These are phyloP conservation scores for Solanum paucissectum DNA, from an alignment of 257 asterid genomes.

Conservation along the genomic window DNA sequence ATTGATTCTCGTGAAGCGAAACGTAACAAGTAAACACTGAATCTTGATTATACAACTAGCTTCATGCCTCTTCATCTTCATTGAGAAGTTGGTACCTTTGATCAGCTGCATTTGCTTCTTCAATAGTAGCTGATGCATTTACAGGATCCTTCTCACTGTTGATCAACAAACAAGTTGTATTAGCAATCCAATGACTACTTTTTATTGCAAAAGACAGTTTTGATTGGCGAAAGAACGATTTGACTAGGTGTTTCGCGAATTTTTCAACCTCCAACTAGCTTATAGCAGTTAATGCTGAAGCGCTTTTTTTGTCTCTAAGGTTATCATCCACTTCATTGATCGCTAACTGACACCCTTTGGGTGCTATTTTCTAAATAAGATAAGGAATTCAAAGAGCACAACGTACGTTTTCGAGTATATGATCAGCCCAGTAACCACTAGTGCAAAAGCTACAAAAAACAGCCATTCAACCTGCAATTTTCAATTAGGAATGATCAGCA, in stretches of 20 bases:
- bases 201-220: not conserved
- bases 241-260: not conserved
- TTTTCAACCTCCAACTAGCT: too few relatives aligned
- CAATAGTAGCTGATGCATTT: not conserved
- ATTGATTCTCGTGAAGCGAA: not conserved
- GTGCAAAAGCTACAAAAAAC: constrained; percentile 44
- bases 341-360: not conserved
- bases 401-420: constrained; percentile 47
- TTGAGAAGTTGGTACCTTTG: constrained; percentile 22
- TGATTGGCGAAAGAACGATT: not conserved
- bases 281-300: too few relatives aligned
- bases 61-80: constrained; percentile 25
- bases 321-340: not conserved
- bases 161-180: not conserved
- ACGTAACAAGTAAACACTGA: not conserved
- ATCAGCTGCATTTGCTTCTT: constrained; percentile 8
- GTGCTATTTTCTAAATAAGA: not conserved
- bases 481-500: not conserved
- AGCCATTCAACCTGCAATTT: constrained; percentile 64
- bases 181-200: not conserved
- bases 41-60: not conserved
- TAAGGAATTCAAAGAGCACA: not conserved
- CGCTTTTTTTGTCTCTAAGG: too few relatives aligned
- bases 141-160: constrained; percentile 25
- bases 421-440: constrained; percentile 48